Conservation (phyloP, 1,284 basidiomycete species). For the Sanghuangporus weigelae region DNA sequence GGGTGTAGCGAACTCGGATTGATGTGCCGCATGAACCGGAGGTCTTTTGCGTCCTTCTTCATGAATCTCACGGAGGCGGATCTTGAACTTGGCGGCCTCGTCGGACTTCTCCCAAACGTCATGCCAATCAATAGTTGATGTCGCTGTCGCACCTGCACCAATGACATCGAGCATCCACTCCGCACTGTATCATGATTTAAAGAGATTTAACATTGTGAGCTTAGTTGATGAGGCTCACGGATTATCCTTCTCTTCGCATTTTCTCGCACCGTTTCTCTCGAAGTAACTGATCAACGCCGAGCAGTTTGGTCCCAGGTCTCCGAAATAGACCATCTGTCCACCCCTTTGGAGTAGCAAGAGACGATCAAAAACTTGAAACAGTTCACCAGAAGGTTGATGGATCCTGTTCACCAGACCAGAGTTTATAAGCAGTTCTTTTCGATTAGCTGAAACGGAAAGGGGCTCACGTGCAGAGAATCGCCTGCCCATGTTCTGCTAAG, state of each 20-base stretch:
- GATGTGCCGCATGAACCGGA: conserved; percentile 29
- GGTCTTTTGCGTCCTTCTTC: conserved; percentile 33
- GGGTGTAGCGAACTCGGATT: conserved; percentile 44
- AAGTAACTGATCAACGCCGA: conserved; percentile 64
- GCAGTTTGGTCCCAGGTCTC: conserved; percentile 60
- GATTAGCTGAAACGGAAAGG: neutral
- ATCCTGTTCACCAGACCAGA: conserved; percentile 23
- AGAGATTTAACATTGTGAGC: neutral
- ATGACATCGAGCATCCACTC: conserved; percentile 64
- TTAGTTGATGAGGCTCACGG: conserved; percentile 26
- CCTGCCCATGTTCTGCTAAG: conserved; percentile 46
- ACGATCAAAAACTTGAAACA: conserved; percentile 69
- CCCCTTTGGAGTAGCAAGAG: conserved; percentile 57
- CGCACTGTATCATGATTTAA: conserved; percentile 20
- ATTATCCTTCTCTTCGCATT: conserved; percentile 37
- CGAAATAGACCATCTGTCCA: conserved; percentile 77
- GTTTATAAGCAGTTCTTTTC: neutral
- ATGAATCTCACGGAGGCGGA: conserved; percentile 33
- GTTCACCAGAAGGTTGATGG: conserved; percentile 60
- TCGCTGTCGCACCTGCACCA: conserved; percentile 43
- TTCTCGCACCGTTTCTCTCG: conserved; percentile 49
- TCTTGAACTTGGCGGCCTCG: conserved; percentile 25
- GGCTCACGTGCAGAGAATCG: conserved; percentile 31
- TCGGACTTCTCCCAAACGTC: conserved; percentile 37
- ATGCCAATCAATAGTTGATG: conserved; percentile 37